Percentiles rank a stretch among this genome's conserved stretches.
Conservation (phyloP, 257 asterid genomes). For the Solanum medicagineum region DNA sequence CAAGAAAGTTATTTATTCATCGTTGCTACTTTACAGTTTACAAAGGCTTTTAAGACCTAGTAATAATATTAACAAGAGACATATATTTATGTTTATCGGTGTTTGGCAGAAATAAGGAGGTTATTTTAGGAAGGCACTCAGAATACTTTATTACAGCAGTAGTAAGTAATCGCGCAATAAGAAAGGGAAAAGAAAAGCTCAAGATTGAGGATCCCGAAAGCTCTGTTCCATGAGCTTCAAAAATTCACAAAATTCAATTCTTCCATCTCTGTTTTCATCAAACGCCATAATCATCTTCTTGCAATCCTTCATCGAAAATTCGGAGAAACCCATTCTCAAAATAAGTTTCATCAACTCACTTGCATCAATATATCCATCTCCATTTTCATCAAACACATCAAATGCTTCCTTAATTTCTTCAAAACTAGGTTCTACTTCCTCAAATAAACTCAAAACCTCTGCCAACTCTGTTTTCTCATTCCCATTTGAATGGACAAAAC, state of each 20-base stretch:
- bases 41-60: too few species aligned
- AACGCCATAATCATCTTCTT: conserved; percentile 35
- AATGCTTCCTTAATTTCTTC: conserved; percentile 46
- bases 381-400: conserved; percentile 28
- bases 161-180: not conserved
- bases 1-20: too few species aligned
- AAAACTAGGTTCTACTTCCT: conserved; percentile 19
- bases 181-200: not conserved
- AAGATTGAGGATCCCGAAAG: not conserved
- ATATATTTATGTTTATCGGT: too few species aligned
- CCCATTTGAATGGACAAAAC: not conserved
- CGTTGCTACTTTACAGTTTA: too few species aligned
- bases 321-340: conserved; percentile 19
- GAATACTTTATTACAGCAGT: not conserved
- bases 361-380: conserved; percentile 48
- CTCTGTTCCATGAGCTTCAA: conserved; percentile 35
- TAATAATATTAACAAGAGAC: too few species aligned
- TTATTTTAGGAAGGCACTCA: accelerated
- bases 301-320: conserved; percentile 15
- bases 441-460: conserved; percentile 28
- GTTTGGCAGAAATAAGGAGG: accelerated
- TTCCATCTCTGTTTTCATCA: conserved; percentile 34
- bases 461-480: not conserved
- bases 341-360: conserved; percentile 26
- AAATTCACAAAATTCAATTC: conserved; percentile 41